A percentile compares a stretch with the other conserved stretches of the same genome.
phyloP scores from a whole-genome alignment of 2,329 filamentous ascomycete species.

The Periconia macrospinosa region DNA sequence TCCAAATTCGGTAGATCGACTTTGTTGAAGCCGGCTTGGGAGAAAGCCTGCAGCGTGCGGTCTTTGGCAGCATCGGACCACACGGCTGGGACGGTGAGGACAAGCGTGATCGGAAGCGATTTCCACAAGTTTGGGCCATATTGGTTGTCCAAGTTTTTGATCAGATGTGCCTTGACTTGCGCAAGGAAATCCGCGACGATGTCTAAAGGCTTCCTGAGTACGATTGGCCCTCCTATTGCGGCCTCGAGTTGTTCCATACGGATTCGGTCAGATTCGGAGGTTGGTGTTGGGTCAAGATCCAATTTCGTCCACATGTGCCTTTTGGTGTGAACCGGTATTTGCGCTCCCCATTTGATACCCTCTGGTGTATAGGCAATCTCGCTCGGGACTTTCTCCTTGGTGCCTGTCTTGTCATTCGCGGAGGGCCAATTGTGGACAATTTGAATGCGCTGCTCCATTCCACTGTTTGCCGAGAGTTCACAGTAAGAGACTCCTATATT shows the following conservation, averaged over 20 bases:
- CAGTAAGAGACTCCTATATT: constrained; percentile 34
- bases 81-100: constrained; percentile 28
- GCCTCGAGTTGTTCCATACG: constrained; percentile 9
- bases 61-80: constrained; percentile 30
- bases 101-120: constrained; percentile 18
- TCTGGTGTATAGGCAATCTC: constrained; percentile 22
- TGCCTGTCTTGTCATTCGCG: constrained; percentile 19
- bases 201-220: constrained; percentile 21
- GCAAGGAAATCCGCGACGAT: constrained; percentile 34
- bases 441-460: constrained; percentile 16
- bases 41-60: constrained; percentile 18
- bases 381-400: constrained; percentile 32
- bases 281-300: constrained; percentile 16
- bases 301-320: constrained; percentile 40
- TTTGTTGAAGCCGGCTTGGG: constrained; percentile 22
- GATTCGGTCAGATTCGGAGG: constrained; percentile 19
- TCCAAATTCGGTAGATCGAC: constrained; percentile 9
- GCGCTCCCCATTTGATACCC: constrained; percentile 16
- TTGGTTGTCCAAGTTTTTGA: constrained; percentile 22
- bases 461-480: constrained; percentile 19
- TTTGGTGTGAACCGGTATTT: constrained; percentile 16
- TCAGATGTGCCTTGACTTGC: constrained; percentile 18
- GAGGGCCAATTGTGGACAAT: constrained; percentile 33
- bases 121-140: constrained; percentile 24
- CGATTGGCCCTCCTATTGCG: not conserved